Conservation (phyloP, 2,329 filamentous ascomycete genomes). For the Exophiala sideris region DNA sequence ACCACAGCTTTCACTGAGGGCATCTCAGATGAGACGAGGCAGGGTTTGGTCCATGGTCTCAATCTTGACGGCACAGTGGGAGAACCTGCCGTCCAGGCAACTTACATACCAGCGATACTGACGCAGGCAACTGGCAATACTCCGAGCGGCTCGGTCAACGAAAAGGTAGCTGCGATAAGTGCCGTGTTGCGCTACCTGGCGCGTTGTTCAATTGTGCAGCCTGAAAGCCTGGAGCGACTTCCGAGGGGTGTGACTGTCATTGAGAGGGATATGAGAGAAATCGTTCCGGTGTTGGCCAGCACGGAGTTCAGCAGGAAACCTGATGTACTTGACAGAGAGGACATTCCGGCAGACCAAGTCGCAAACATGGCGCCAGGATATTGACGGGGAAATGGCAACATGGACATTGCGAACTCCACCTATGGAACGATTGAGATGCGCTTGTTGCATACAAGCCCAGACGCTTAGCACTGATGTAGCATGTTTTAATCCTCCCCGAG, state of each 20-base stretch:
- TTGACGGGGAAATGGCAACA: neutral
- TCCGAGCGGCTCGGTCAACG: slow-evolving; percentile 1
- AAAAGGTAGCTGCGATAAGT: slow-evolving; percentile 11
- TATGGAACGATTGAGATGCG: too few species aligned
- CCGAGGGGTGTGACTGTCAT: slow-evolving; percentile 17
- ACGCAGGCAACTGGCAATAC: slow-evolving; percentile 26
- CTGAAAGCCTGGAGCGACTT: slow-evolving; percentile 1
- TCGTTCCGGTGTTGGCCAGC: slow-evolving; percentile 16
- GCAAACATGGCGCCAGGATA: slow-evolving; percentile 16
- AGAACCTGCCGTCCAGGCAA: slow-evolving; percentile 35
- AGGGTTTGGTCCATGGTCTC: slow-evolving; percentile 30
- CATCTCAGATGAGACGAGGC: slow-evolving; percentile 21
- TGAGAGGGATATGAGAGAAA: slow-evolving; percentile 22
- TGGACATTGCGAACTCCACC: too few species aligned
- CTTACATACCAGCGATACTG: slow-evolving; percentile 38
- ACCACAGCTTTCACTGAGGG: slow-evolving; percentile 26
- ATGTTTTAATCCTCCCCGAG: too few species aligned
- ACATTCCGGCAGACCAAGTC: slow-evolving; percentile 19
- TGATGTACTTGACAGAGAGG: slow-evolving; percentile 12
- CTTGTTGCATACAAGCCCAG: too few species aligned
- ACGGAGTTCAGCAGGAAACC: slow-evolving; percentile 16
- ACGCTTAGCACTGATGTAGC: too few species aligned
- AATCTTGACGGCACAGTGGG: slow-evolving; percentile 34
- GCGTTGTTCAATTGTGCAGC: slow-evolving; percentile 12
- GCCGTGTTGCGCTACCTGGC: slow-evolving; percentile 23